phyloP scores from a whole-genome alignment of 2,329 filamentous ascomycete species.

The Fusarium luffae region DNA sequence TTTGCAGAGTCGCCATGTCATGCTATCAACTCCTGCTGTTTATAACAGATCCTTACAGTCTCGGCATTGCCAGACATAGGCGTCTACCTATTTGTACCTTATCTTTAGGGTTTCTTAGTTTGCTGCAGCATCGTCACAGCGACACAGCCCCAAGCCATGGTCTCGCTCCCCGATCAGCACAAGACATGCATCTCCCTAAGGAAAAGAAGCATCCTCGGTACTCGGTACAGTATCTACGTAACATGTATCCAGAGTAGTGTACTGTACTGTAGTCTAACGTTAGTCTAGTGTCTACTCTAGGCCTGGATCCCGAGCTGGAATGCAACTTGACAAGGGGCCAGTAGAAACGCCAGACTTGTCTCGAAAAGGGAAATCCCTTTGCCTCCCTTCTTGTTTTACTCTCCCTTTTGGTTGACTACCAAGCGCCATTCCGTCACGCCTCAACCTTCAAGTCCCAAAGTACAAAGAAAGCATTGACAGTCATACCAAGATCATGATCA shows the following conservation, averaged over 20 bases:
- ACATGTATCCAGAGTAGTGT: neutral
- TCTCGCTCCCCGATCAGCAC: neutral
- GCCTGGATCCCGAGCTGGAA: constrained; percentile 18
- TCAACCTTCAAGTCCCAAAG: neutral
- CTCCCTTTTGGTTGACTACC: constrained; percentile 9
- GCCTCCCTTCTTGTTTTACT: neutral
- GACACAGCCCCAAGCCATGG: constrained; percentile 2
- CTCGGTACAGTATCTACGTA: constrained; percentile 16
- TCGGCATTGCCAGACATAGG: neutral
- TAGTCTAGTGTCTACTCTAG: constrained; percentile 1
- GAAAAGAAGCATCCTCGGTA: constrained; percentile 13
- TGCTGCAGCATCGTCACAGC: constrained; percentile 3
- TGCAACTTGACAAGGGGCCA: constrained; percentile 1
- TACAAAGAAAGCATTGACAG: neutral
- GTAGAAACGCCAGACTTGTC: constrained; percentile 5
- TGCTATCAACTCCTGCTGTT: neutral
- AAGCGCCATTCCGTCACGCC: neutral
- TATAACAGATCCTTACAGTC: neutral
- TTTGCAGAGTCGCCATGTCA: neutral
- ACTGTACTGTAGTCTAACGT: neutral
- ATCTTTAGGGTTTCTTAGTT: neutral
- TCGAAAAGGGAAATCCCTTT: constrained; percentile 7
- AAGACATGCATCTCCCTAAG: neutral
- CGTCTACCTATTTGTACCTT: neutral
- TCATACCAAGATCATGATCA: neutral